Conservation (phyloP, 768 basidiomycete species). For the Candolleomyces eurysporus region DNA sequence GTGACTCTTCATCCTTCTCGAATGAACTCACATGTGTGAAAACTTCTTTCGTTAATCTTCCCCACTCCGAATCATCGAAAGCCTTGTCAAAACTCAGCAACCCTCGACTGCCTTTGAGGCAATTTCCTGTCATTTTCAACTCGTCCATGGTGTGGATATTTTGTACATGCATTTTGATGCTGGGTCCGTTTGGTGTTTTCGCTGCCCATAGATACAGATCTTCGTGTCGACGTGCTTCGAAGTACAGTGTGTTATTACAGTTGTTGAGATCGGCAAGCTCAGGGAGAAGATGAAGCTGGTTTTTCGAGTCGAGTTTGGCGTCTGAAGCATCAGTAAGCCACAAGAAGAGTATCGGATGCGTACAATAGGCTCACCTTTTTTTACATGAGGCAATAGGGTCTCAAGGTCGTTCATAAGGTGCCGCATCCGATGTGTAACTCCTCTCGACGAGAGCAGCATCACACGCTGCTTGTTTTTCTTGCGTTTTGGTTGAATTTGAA, state of each 20-base stretch:
- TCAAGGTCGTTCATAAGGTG: constrained; percentile 97
- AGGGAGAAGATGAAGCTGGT: constrained; percentile 86
- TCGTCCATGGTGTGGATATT: constrained; percentile 99
- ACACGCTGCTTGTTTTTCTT: constrained; percentile 95
- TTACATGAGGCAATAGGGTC: constrained; percentile 86
- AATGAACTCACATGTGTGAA: constrained; percentile 76
- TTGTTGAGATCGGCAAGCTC: constrained; percentile 97
- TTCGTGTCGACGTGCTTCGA: constrained; percentile 93
- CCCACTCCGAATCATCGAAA: constrained; percentile 90
- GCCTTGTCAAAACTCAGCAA: constrained; percentile 88
- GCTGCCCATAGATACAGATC: constrained; percentile 97
- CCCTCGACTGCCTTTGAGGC: constrained; percentile 92
- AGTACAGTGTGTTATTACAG: constrained; percentile 96
- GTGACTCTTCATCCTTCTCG: neutral
- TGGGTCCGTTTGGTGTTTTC: constrained; percentile 97
- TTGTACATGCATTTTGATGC: constrained; percentile 96
- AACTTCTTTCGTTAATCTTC: constrained; percentile 84
- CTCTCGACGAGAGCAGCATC: constrained; percentile 86
- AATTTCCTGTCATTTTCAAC: constrained; percentile 99
- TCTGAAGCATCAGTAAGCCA: constrained; percentile 46
- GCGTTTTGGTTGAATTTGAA: constrained; percentile 37
- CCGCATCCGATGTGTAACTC: constrained; percentile 93
- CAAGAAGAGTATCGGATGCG: neutral
- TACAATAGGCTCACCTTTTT: constrained; percentile 70
- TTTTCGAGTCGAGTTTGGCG: constrained; percentile 96